Percentiles rank a stretch among this genome's conserved stretches.
Conservation (phyloP, 441 rosid genomes). For the Macaranga tanarius region DNA sequence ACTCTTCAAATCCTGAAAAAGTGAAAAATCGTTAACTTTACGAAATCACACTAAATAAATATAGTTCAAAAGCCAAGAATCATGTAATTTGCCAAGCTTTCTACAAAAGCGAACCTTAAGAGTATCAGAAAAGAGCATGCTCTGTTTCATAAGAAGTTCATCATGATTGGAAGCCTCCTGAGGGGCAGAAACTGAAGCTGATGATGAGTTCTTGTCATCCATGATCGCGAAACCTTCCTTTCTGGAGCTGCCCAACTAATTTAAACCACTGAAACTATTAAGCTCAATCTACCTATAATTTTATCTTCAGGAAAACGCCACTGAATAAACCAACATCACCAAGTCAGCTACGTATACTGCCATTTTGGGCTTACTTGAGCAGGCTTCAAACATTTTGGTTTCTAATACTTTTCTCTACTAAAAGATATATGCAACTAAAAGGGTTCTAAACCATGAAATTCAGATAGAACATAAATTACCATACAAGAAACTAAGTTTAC, state of each 20-base stretch:
- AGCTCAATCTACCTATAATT: background rate
- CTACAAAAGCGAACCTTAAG: slow-evolving; percentile 46
- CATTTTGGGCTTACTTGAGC: no score
- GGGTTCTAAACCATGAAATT: no score
- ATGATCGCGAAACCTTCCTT: slow-evolving; percentile 15
- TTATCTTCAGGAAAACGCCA: background rate
- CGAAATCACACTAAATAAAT: background rate
- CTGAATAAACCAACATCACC: background rate
- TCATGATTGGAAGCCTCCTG: slow-evolving; percentile 57
- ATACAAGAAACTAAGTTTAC: no score
- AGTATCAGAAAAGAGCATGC: slow-evolving; percentile 62
- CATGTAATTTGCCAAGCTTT: slow-evolving; percentile 4
- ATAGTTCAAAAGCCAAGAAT: background rate
- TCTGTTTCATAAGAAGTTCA: slow-evolving; percentile 70
- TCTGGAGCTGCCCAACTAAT: background rate
- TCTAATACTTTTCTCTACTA: no score
- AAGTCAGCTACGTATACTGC: background rate
- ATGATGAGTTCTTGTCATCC: slow-evolving; percentile 37
- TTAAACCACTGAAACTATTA: background rate
- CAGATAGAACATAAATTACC: no score
- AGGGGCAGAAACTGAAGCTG: slow-evolving; percentile 45
- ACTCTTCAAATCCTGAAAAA: slow-evolving; percentile 65
- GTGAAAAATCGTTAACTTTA: no score
- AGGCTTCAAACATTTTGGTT: no score
- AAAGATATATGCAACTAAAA: no score